Evolutionary conservation across 1,284 basidiomycete species (phyloP).

Genomic region (Puccinia horiana): DNA sequence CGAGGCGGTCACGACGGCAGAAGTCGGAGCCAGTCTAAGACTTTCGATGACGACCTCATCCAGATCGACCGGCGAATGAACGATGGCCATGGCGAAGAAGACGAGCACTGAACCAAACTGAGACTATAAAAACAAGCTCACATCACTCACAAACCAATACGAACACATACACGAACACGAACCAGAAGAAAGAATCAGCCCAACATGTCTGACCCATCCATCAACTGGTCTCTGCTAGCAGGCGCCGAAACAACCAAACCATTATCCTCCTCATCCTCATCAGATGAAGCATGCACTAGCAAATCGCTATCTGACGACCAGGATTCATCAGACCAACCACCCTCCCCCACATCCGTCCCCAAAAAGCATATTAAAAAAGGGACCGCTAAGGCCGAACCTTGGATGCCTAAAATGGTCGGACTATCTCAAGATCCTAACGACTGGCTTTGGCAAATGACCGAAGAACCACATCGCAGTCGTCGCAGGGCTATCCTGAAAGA

Average conservation of each 20-base stretch:
- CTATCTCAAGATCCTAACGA: conserved; percentile 55
- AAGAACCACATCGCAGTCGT: conserved; percentile 89
- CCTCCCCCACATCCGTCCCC: background rate
- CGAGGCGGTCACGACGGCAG: no score
- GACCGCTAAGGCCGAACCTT: background rate
- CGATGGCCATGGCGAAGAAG: background rate
- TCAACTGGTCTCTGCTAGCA: conserved; percentile 37
- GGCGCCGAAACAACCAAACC: conserved; percentile 35
- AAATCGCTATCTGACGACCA: conserved; percentile 7
- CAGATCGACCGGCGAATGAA: background rate
- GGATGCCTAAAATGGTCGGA: conserved; percentile 30
- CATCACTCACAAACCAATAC: background rate
- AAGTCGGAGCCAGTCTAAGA: no score
- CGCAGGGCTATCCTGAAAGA: conserved; percentile 87
- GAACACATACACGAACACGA: background rate
- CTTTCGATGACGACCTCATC: no score
- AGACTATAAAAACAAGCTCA: no score
- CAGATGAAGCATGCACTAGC: background rate
- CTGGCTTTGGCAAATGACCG: conserved; percentile 87
- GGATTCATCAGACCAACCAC: background rate
- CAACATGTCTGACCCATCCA: background rate
- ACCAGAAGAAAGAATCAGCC: background rate
- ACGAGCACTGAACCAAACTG: background rate
- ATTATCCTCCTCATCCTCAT: background rate
- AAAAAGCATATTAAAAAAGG: background rate